phyloP scores from a whole-genome alignment of 2,329 filamentous ascomycete species.

The Dothiorella sarmentorum region DNA sequence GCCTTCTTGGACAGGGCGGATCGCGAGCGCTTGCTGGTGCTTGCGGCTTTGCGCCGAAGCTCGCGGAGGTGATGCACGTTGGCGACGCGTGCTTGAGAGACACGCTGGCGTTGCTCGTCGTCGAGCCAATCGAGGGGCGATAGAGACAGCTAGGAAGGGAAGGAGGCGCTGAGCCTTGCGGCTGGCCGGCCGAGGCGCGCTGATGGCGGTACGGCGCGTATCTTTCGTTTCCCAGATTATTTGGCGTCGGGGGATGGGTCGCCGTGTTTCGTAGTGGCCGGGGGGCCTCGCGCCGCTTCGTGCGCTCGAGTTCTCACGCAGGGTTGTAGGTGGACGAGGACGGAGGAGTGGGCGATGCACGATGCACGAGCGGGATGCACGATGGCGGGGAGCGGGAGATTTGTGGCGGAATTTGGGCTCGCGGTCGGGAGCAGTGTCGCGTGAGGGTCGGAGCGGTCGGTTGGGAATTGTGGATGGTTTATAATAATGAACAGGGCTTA shows the following conservation, averaged over 20 bases:
- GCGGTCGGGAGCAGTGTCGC: not conserved
- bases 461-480: not conserved
- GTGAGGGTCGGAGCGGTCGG: not conserved
- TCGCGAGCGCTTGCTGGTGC: slow-evolving; percentile 31
- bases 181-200: slow-evolving; percentile 1
- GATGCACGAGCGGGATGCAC: not conserved
- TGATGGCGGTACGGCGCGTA: not conserved
- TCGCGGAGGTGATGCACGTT: slow-evolving; percentile 18
- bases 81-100: slow-evolving; percentile 11
- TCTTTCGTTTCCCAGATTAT: no score
- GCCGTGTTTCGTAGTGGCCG: not conserved
- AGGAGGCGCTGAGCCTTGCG: not conserved
- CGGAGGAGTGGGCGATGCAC: not conserved
- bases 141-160: not conserved
- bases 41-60: slow-evolving; percentile 24
- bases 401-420: not conserved
- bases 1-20: slow-evolving; percentile 25
- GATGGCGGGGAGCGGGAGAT: slow-evolving; percentile 1
- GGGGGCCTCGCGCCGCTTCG: no score
- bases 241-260: not conserved
- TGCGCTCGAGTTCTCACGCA: no score
- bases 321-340: no score
- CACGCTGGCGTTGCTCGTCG: not conserved
- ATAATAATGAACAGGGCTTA: not conserved
- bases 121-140: not conserved